Evolutionary conservation across 2,329 filamentous ascomycete species (phyloP), one percentile per base, ranked within the genome.

Genomic region (Beauveria caledonica): DNA sequence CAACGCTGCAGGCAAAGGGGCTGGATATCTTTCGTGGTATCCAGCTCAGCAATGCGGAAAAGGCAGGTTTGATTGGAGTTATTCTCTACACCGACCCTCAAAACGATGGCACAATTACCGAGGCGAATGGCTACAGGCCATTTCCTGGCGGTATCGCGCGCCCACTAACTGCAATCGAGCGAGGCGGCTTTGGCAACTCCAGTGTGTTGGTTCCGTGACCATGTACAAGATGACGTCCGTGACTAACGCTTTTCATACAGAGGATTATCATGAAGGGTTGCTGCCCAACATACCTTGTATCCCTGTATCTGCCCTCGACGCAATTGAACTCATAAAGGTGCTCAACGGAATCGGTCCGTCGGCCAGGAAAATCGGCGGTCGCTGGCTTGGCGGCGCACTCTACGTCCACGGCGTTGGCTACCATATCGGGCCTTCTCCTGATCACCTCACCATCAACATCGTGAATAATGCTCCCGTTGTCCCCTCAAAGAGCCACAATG

Each of bases 71-170:
- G 79, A 77, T 94, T 39, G 92, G 90, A 15, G 82, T 84, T 10
- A 77, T 96, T 53, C 82, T 96, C 44, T 97, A 92, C 73, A 86
- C 80, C 19, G 92, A 97, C 69, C 91, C 92, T 0, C 90, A 91
- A 44, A 89, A 93, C 67, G 92, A 97, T 71, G 89, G 88, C 3
- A 78, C 87, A 9, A 77, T 90, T 23, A 93, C 88, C 0, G 87
- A 88, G 50, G 82, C 85, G 62, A 90, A 93, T 65, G 90, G 89
- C 1, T 81, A 88, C 65, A 85, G 60, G 72, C 85, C 0, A 93
- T 93, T 68, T 90, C 90, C 0, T 77, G 71, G 72, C 54, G 23
- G 65, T 61, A 13, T 19, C 3, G 10, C 13, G 3, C 11, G 23
- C 17, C 19, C 9, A 0, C 40, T 5, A 86, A 51, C 19, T 50